Percentiles rank a stretch among this genome's conserved stretches.
phyloP scores from a whole-genome alignment of 2,329 filamentous ascomycete genomes.

The Microdochium nivale region DNA sequence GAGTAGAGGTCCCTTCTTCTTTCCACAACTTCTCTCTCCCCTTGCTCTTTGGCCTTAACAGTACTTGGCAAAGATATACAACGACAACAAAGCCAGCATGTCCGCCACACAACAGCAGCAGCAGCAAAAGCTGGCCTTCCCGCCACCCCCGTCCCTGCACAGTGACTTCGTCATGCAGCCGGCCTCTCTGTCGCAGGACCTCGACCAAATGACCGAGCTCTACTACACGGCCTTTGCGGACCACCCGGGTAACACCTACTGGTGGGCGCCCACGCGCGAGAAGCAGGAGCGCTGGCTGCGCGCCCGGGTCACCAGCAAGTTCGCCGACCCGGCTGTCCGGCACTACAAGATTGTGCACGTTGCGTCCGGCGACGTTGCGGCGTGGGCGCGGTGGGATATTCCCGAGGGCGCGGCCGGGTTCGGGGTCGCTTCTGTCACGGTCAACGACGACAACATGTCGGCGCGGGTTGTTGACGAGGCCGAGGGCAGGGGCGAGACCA shows the following conservation, averaged over 20 bases:
- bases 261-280: conserved; percentile 16
- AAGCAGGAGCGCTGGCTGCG: conserved; percentile 20
- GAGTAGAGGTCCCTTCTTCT: no score
- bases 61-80: background rate
- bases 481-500: conserved; percentile 5
- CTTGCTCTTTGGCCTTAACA: no score
- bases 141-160: conserved; percentile 10
- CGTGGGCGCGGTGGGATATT: conserved; percentile 24
- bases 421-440: background rate
- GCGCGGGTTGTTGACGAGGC: no score
- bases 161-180: conserved; percentile 14
- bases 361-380: conserved; percentile 16
- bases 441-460: conserved; percentile 1
- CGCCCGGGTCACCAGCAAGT: conserved; percentile 13
- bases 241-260: conserved; percentile 15
- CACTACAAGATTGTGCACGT: conserved; percentile 23
- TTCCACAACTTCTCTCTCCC: no score
- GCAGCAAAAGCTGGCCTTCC: conserved; percentile 11
- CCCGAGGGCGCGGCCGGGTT: conserved; percentile 13
- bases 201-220: conserved; percentile 17
- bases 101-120: background rate
- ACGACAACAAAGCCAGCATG: background rate
- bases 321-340: conserved; percentile 17
- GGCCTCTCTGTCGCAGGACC: conserved; percentile 15
- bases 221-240: conserved; percentile 16